These are phyloP conservation scores for Fraxinus americana DNA, from an alignment of 257 asterid species.

Conservation along the genomic window DNA sequence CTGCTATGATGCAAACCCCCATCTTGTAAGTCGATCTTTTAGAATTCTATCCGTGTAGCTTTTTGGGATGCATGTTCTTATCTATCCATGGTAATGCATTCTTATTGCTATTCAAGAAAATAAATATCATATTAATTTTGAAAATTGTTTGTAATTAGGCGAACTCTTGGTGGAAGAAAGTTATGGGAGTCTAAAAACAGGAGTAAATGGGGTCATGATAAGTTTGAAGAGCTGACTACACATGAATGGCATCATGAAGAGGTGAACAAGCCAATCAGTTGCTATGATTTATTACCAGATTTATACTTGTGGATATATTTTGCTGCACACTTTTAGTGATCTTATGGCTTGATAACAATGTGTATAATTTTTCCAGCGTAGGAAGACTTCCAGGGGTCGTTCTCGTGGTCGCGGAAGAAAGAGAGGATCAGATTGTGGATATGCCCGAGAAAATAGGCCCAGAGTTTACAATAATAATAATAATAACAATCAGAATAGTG, in stretches of 20 bases:
- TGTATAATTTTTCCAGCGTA: conserved; percentile 49
- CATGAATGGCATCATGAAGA: conserved; percentile 69
- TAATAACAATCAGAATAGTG: conserved; percentile 36
- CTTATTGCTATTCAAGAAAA: not conserved
- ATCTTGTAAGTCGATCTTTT: too few species aligned
- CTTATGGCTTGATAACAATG: conserved; percentile 2
- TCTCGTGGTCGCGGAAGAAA: conserved; percentile 67
- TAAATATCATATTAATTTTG: not conserved
- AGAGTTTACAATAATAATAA: conserved; percentile 39
- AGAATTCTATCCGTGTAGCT: not conserved
- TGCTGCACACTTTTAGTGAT: not conserved
- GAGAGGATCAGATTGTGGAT: conserved; percentile 59
- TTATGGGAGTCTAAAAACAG: conserved; percentile 94
- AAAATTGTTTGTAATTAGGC: conserved; percentile 47
- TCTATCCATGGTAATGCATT: not conserved
- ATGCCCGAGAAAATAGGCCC: conserved; percentile 55
- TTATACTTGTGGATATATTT: not conserved
- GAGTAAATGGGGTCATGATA: conserved; percentile 98
- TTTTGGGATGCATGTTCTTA: not conserved
- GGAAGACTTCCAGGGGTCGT: conserved; percentile 74
- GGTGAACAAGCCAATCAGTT: conserved; percentile 41
- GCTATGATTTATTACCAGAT: conserved; percentile 17
- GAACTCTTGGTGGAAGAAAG: conserved; percentile 81
- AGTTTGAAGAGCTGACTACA: conserved; percentile 79
- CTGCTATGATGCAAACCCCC: too few species aligned